Conservation (phyloP, 139 green algal species). For the Volvox reticuliferus region DNA sequence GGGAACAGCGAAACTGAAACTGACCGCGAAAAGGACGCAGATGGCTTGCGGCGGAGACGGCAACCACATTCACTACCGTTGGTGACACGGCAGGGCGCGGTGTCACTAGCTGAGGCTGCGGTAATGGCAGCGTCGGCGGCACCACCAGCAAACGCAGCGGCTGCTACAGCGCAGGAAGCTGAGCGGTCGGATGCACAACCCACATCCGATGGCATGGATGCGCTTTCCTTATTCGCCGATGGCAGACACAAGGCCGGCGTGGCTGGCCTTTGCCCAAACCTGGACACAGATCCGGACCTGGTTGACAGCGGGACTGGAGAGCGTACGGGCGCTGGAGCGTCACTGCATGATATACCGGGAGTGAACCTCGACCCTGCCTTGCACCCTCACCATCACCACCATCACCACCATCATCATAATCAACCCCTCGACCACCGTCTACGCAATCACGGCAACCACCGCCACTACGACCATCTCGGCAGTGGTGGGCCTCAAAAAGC, state of each 20-base stretch:
- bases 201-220: background rate
- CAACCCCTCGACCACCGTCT: background rate
- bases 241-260: too few relatives aligned
- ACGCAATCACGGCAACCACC: background rate
- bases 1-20: constrained; percentile 6
- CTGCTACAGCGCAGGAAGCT: background rate
- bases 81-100: background rate
- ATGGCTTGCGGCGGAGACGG: background rate
- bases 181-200: background rate
- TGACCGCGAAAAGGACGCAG: background rate
- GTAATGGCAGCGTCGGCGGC: background rate
- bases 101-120: background rate
- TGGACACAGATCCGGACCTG: too few relatives aligned
- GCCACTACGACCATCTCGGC: background rate
- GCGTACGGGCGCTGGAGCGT: background rate
- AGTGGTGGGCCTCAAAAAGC: background rate
- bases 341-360: background rate
- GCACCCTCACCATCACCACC: constrained; percentile 24
- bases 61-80: background rate
- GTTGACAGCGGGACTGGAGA: background rate
- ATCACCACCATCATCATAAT: constrained; percentile 31
- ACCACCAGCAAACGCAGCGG: background rate
- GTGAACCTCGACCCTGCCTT: constrained; percentile 43
- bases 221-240: too few relatives aligned
- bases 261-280: too few relatives aligned